phyloP scores from a whole-genome alignment of 805 yeast species.

The Maudiozyma barnettii region DNA sequence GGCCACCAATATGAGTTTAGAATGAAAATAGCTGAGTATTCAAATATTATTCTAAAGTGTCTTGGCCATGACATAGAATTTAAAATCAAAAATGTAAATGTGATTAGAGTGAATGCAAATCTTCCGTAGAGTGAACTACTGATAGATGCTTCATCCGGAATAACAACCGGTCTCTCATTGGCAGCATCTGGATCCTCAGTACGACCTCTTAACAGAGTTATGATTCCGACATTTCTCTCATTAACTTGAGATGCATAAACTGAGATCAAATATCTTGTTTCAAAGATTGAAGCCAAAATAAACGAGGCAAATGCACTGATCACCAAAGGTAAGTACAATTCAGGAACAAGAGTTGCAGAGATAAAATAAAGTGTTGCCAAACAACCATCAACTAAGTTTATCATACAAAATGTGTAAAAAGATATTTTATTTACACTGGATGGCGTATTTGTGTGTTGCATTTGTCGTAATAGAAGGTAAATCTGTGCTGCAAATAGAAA shows the following conservation, averaged over 20 bases:
- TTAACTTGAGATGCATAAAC: constrained; percentile 64
- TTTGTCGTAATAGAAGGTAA: constrained; percentile 53
- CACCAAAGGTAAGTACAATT: constrained; percentile 56
- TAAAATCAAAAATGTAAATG: constrained; percentile 46
- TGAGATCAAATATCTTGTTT: constrained; percentile 59
- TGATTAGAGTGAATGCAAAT: constrained; percentile 44
- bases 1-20: constrained; percentile 81
- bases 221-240: constrained; percentile 55
- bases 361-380: constrained; percentile 54
- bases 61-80: constrained; percentile 58
- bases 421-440: constrained; percentile 69
- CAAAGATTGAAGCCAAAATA: constrained; percentile 63
- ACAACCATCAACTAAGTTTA: constrained; percentile 61
- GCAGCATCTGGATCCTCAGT: constrained; percentile 12
- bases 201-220: constrained; percentile 57
- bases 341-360: constrained; percentile 44
- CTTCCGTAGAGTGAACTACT: constrained; percentile 51
- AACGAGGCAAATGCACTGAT: constrained; percentile 63
- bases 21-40: constrained; percentile 41
- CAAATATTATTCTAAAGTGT: constrained; percentile 44
- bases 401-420: constrained; percentile 54
- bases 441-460: constrained; percentile 66
- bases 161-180: constrained; percentile 21
- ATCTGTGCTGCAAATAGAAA: constrained; percentile 44
- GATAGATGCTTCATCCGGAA: constrained; percentile 45